Conservation (phyloP, 139 green algal species). For the Chlamydomonas sp. region DNA sequence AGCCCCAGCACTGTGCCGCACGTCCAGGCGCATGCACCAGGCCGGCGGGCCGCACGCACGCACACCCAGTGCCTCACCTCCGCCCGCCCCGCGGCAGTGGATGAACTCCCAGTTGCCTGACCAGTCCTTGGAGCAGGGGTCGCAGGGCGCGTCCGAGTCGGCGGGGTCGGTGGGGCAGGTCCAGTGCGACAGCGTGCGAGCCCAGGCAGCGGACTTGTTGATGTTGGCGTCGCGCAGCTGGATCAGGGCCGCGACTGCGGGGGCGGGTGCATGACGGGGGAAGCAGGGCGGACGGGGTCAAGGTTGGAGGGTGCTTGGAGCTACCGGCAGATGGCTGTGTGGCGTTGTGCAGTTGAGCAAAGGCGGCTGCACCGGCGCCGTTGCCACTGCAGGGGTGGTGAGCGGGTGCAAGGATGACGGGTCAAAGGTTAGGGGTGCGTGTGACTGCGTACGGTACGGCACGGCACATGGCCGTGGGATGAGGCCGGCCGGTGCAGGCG, state of each 20-base stretch:
- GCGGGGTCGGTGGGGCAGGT: conserved; percentile 50
- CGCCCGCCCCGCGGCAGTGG: conserved; percentile 52
- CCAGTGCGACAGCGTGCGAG: conserved; percentile 34
- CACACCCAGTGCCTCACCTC: conserved; percentile 13
- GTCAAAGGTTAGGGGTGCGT: too few relatives aligned
- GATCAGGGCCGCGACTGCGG: conserved; percentile 24
- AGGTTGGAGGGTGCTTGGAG: too few relatives aligned
- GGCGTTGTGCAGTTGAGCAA: too few relatives aligned
- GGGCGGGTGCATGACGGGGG: too few relatives aligned
- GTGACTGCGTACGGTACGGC: too few relatives aligned
- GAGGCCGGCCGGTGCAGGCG: too few relatives aligned
- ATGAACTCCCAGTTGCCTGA: conserved; percentile 64
- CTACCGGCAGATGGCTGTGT: too few relatives aligned
- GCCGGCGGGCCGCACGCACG: neutral
- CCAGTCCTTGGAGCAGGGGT: conserved; percentile 50
- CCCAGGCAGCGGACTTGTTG: conserved; percentile 24
- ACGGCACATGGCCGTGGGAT: too few relatives aligned
- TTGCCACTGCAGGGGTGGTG: too few relatives aligned
- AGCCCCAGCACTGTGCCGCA: neutral
- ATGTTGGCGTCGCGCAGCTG: conserved; percentile 12
- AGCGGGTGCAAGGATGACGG: too few relatives aligned
- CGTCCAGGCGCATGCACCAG: conserved; percentile 3
- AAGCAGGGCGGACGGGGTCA: too few relatives aligned
- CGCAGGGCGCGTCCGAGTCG: conserved; percentile 38
- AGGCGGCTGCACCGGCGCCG: too few relatives aligned